Percentiles rank a stretch among this genome's conserved stretches.
Evolutionary conservation across 768 basidiomycete genomes (phyloP).

Genomic region (Rhodotorula babjevae): DNA sequence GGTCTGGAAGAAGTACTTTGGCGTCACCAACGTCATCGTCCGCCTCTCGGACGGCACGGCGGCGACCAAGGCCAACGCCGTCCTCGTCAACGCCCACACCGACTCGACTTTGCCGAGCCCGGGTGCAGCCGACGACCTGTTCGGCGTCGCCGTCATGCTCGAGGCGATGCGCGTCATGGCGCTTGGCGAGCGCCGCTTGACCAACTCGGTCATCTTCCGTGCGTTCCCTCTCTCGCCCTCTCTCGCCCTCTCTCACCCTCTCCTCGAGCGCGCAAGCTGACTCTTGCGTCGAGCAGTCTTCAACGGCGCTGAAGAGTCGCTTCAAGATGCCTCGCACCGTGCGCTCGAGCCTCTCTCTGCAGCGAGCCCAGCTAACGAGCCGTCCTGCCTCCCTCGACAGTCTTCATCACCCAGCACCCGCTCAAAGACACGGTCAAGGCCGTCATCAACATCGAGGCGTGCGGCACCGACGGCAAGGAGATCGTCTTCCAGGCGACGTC

Average conservation of each 20-base stretch:
- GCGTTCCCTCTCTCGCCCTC: conserved; percentile 52
- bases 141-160: conserved; percentile 85
- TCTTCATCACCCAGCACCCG: conserved; percentile 78
- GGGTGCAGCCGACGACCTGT: conserved; percentile 75
- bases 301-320: conserved; percentile 88
- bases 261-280: not conserved
- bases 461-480: conserved; percentile 84
- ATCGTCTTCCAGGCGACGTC: conserved; percentile 89
- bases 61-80: conserved; percentile 65
- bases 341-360: not conserved
- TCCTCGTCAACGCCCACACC: conserved; percentile 82
- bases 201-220: conserved; percentile 68
- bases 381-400: not conserved
- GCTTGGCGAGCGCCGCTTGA: conserved; percentile 63
- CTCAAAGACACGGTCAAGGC: conserved; percentile 63
- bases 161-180: conserved; percentile 73
- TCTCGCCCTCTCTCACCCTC: not conserved
- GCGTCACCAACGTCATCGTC: conserved; percentile 82
- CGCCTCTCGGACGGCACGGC: conserved; percentile 74
- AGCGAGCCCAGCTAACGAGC: too few relatives aligned
- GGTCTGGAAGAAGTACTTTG: conserved; percentile 56
- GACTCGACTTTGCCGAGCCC: conserved; percentile 86
- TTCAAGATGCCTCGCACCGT: conserved; percentile 86
- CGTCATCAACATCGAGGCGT: conserved; percentile 82
- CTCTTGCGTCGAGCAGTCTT: conserved; percentile 55